These are phyloP conservation scores for Backusella westeae DNA, from an alignment of 192 early-diverging fungal species.

Conservation along the genomic window DNA sequence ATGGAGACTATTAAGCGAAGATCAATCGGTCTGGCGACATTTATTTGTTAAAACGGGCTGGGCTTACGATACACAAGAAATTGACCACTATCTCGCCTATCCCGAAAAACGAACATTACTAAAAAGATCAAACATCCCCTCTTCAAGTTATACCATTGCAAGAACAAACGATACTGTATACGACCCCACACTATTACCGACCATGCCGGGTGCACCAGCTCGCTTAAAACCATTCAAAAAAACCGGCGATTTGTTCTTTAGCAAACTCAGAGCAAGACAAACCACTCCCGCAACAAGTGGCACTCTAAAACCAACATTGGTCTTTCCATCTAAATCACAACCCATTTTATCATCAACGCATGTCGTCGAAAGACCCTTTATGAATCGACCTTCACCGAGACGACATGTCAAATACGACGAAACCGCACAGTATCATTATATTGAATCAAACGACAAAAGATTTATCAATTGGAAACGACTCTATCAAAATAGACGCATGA, in stretches of 20 bases:
- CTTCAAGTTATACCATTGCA: neutral
- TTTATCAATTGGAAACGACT: constrained; percentile 74
- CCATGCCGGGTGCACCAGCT: constrained; percentile 9
- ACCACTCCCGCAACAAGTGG: neutral
- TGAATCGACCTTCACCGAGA: constrained; percentile 2
- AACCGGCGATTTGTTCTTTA: constrained; percentile 4
- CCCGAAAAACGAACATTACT: neutral
- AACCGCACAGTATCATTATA: constrained; percentile 33
- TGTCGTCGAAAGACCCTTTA: constrained; percentile 7
- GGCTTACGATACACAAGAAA: constrained; percentile 15
- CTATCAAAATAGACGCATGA: constrained; percentile 59
- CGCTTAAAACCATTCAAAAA: constrained; percentile 13
- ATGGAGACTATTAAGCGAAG: constrained; percentile 59
- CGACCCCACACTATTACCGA: constrained; percentile 15
- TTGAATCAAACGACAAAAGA: constrained; percentile 35
- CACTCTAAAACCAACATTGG: neutral
- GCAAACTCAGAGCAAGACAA: neutral
- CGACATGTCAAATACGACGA: constrained; percentile 26
- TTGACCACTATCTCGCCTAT: constrained; percentile 16
- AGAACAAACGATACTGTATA: constrained; percentile 10
- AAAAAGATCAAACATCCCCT: neutral
- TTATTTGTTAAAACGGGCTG: constrained; percentile 38
- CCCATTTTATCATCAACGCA: constrained; percentile 69
- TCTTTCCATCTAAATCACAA: constrained; percentile 36
- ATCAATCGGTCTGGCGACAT: constrained; percentile 61